Base-by-base conservation (phyloP, 352 stramenopile genomes). In the Globisporangium canariense region DNA sequence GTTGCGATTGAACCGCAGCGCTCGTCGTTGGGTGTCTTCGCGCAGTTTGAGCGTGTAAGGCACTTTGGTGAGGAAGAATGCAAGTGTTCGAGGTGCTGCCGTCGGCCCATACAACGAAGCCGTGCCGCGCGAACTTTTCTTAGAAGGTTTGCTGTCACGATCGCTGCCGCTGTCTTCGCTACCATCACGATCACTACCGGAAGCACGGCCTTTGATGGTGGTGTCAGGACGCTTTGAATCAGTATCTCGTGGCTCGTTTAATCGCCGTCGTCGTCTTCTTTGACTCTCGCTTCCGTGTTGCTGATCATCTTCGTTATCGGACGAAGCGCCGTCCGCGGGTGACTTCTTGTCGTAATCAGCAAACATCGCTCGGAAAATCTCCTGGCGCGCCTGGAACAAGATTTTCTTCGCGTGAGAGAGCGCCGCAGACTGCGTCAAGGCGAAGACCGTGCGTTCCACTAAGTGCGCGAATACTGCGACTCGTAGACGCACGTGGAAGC, bases 331-430 rank as follows among this genome's bases (percentile, higher is more conserved):
- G 34, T 52, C 32, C 1, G 11, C 40, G 2, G 58, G 16, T 6
- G 28, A 8, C 43, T 40, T 50, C 49, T 52, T 65, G 46, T 85
- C 76, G 36, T 79, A 78, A 54, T 86, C 76, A 10, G 70, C 64
- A 58, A 81, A 84, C 45, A 88, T 74, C 7, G 77, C 69, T 20
- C 73, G 58, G 43, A 82, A 74, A 3, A 88, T 70, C 47, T 86
- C 76, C 41, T 82, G 62, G 20, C 76, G 62, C 30, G 72, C 68
- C 18, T 76, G 64, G 5, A 78, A 64, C 11, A 88, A 51, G 52
- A 60, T 58, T 11, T 62, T 56, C 43, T 70, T 70, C 10, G 64
- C 38, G 34, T 81, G 71, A 1, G 56, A 69, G 10, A 83, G 69
- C 16, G 63, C 20, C 0, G 71, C 55, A 1, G 74, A 82, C 58